Percentiles rank a stretch among this genome's conserved stretches.
phyloP scores from a whole-genome alignment of 768 basidiomycete species.

The Termitomyces sp. region DNA sequence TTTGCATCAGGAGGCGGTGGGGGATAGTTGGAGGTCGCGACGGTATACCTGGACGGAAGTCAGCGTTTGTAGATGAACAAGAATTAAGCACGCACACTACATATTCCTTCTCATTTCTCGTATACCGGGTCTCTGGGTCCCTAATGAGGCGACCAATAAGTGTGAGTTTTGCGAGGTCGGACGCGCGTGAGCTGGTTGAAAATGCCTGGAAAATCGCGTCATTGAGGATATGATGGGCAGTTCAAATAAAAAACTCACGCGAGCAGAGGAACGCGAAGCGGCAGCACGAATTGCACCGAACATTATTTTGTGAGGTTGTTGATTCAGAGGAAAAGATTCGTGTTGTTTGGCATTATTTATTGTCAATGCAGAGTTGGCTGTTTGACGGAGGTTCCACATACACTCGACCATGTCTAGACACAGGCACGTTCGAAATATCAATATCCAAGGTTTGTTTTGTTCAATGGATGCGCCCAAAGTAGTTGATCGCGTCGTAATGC shows the following conservation, averaged over 20 bases:
- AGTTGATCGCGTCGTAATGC: slow-evolving; percentile 4
- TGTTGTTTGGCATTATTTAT: slow-evolving; percentile 17
- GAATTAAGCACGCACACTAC: slow-evolving; percentile 46
- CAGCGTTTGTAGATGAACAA: background rate
- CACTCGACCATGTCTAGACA: slow-evolving; percentile 78
- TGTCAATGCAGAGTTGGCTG: slow-evolving; percentile 2
- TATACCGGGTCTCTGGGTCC: slow-evolving; percentile 64
- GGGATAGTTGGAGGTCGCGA: slow-evolving; percentile 65
- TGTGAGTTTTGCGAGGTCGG: slow-evolving; percentile 69
- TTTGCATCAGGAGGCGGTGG: slow-evolving; percentile 53
- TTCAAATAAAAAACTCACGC: slow-evolving; percentile 34
- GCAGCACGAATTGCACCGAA: slow-evolving; percentile 43
- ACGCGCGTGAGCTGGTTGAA: slow-evolving; percentile 48
- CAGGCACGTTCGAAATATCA: slow-evolving; percentile 80
- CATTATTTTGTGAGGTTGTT: slow-evolving; percentile 30
- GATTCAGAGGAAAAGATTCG: background rate
- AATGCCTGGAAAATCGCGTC: slow-evolving; percentile 43
- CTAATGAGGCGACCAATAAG: slow-evolving; percentile 70
- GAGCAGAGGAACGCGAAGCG: slow-evolving; percentile 32
- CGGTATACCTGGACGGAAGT: slow-evolving; percentile 50
- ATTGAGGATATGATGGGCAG: background rate
- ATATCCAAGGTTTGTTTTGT: slow-evolving; percentile 54
- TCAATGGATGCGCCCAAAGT: background rate
- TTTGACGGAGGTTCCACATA: slow-evolving; percentile 3
- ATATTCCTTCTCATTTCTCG: slow-evolving; percentile 75